phyloP scores from a whole-genome alignment of 2,329 filamentous ascomycete genomes.

The Penicillium sp. region DNA sequence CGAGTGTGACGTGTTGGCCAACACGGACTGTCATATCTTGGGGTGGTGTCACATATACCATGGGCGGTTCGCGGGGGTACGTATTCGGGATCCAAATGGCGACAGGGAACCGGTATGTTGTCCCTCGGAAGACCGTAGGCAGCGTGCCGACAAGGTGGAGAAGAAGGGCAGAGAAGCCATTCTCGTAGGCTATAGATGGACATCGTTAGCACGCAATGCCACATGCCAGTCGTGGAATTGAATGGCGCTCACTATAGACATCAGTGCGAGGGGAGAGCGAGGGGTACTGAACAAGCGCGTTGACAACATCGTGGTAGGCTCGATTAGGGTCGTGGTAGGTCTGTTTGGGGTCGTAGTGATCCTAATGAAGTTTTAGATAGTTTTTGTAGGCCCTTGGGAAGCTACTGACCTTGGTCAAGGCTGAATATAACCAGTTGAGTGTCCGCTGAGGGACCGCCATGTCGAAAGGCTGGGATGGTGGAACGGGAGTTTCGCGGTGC shows the following conservation, averaged over 20 bases:
- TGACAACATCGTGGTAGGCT: conserved; percentile 87
- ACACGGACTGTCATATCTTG: conserved; percentile 86
- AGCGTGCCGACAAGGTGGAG: conserved; percentile 84
- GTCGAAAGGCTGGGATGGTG: conserved; percentile 9
- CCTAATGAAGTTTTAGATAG: conserved; percentile 23
- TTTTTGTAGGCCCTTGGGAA: neutral
- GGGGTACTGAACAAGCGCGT: conserved; percentile 74
- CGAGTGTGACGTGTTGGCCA: conserved; percentile 91
- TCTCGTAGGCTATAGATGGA: conserved; percentile 71
- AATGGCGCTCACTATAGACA: conserved; percentile 74
- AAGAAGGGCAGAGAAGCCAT: conserved; percentile 81
- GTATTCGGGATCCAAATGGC: conserved; percentile 90
- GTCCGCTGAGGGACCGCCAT: conserved; percentile 79
- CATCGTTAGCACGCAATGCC: conserved; percentile 11
- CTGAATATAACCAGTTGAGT: conserved; percentile 92
- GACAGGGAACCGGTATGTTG: conserved; percentile 85
- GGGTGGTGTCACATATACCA: conserved; percentile 85
- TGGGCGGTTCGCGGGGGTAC: conserved; percentile 81
- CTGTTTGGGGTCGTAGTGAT: conserved; percentile 53
- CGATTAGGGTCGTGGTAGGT: conserved; percentile 93
- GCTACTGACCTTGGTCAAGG: conserved; percentile 68
- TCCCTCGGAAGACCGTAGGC: conserved; percentile 87
- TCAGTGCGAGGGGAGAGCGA: conserved; percentile 84
- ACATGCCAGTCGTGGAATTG: neutral
- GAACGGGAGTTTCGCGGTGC: conserved; percentile 2